phyloP scores from a whole-genome alignment of 2,329 filamentous ascomycete species.

The Epicoccum sorghinum region DNA sequence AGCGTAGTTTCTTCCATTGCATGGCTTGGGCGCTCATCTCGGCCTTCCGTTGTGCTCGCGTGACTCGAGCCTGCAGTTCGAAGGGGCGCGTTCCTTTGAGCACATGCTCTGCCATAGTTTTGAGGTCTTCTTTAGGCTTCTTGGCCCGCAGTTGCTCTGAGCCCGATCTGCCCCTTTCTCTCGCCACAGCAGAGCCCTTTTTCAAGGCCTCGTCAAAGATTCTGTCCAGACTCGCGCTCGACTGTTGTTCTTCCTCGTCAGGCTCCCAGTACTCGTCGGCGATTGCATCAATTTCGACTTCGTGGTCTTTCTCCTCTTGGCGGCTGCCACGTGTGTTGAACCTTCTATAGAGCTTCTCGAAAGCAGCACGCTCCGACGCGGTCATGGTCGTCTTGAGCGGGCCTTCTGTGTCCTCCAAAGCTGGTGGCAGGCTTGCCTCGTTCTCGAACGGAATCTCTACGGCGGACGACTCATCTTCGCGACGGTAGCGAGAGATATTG shows the following conservation, averaged over 20 bases:
- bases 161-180: slow-evolving; percentile 7
- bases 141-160: slow-evolving; percentile 10
- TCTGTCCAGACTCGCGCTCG: slow-evolving; percentile 27
- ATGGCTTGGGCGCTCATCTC: slow-evolving; percentile 15
- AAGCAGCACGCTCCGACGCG: slow-evolving; percentile 42
- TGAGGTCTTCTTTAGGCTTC: slow-evolving; percentile 17
- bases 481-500: slow-evolving; percentile 28
- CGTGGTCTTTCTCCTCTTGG: slow-evolving; percentile 18
- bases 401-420: slow-evolving; percentile 23
- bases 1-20: slow-evolving; percentile 20
- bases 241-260: slow-evolving; percentile 28
- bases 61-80: neutral
- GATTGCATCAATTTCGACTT: slow-evolving; percentile 35
- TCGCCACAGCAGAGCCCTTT: slow-evolving; percentile 14
- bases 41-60: neutral
- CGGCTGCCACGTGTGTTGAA: slow-evolving; percentile 28
- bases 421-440: slow-evolving; percentile 49
- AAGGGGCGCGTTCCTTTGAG: slow-evolving; percentile 10
- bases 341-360: slow-evolving; percentile 43
- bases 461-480: slow-evolving; percentile 59
- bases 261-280: slow-evolving; percentile 42
- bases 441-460: slow-evolving; percentile 26
- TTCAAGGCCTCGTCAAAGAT: slow-evolving; percentile 40
- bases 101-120: slow-evolving; percentile 24
- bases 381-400: slow-evolving; percentile 44